Evolutionary conservation across 129 eudicot genomes (phyloP), one percentile per base, ranked within the genome.

Genomic region (Rutidosis leptorrhynchoides): DNA sequence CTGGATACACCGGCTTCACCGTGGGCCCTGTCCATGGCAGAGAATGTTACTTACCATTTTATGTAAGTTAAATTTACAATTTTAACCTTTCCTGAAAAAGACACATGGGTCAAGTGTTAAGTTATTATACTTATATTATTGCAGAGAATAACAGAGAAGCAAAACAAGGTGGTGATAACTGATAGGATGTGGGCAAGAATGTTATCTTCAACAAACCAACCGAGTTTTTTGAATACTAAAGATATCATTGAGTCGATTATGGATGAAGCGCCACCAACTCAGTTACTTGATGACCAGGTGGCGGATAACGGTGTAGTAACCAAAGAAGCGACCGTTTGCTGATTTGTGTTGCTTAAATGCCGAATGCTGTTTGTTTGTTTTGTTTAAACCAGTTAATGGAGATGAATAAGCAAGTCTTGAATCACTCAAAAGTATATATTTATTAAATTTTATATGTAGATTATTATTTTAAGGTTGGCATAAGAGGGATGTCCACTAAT

Each of bases 111-210:
- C 10, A 22, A 7, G 7, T 58, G 25, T 21, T 4, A 24, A 28
- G 30, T 32, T 17, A n/a, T n/a, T n/a, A n/a, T n/a, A 59, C 46
- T 37, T 53, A 23, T 37, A 21, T 72, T 21, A 25, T 14, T 83
- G 88, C 85, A 92, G 98, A 72, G 87, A 10, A 85, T 88, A 21
- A 92, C 54, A 14, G 96, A 88, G 85, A 81, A 58, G 75, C 92
- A 63, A 80, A 80, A 86, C 73, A 78, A 76, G 72, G 98, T 93
- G 15, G 96, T 93, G 76, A 92, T 88, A 59, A 92, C 96, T 4
- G 98, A 92, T 51, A 73, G 96, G 70, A 92, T 92, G 96, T 93
- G 98, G 98, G 98, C 98, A 1, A 60, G 98, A 77, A 81, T 93
- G 62, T 66, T 93, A 4, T 86, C 96, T 9, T 93, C 98, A 3